Percentiles rank a stretch among this genome's conserved stretches.
phyloP scores from a whole-genome alignment of 1,139 yeast species.

The Suhomyces anneliseae region DNA sequence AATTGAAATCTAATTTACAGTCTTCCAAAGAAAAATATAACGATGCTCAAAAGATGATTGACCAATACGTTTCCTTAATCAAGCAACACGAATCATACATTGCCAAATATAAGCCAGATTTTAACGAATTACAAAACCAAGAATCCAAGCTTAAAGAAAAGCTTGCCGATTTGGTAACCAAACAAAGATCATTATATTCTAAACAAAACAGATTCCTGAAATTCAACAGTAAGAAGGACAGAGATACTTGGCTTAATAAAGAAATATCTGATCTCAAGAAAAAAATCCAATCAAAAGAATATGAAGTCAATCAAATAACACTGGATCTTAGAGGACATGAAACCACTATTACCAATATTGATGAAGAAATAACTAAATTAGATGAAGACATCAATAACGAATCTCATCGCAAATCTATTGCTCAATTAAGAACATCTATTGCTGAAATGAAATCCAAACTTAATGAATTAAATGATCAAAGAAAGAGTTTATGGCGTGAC shows the following conservation, averaged over 20 bases:
- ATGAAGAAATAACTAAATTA: constrained; percentile 44
- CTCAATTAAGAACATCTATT: constrained; percentile 35
- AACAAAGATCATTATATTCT: constrained; percentile 64
- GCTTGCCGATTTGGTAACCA: constrained; percentile 47
- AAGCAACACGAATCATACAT: constrained; percentile 24
- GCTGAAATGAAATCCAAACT: constrained; percentile 39
- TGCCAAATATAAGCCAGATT: constrained; percentile 38
- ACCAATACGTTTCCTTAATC: constrained; percentile 22
- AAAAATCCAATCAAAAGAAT: constrained; percentile 23
- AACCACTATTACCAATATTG: constrained; percentile 20
- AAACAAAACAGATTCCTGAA: constrained; percentile 73
- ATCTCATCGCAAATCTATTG: constrained; percentile 19
- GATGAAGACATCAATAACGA: constrained; percentile 29
- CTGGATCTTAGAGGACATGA: constrained; percentile 21
- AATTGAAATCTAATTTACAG: constrained; percentile 22
- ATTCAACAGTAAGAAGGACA: constrained; percentile 54
- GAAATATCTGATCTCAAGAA: constrained; percentile 27
- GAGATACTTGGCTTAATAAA: constrained; percentile 67
- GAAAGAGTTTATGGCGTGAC: constrained; percentile 78
- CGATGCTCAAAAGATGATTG: constrained; percentile 18
- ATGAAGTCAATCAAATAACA: constrained; percentile 23
- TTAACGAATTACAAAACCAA: constrained; percentile 35
- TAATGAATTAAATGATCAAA: constrained; percentile 56
- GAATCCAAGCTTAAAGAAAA: constrained; percentile 44
- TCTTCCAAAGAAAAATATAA: constrained; percentile 18